These are phyloP conservation scores for Bipolaris bicolor DNA, from an alignment of 2,329 filamentous ascomycete genomes.

Conservation along the genomic window DNA sequence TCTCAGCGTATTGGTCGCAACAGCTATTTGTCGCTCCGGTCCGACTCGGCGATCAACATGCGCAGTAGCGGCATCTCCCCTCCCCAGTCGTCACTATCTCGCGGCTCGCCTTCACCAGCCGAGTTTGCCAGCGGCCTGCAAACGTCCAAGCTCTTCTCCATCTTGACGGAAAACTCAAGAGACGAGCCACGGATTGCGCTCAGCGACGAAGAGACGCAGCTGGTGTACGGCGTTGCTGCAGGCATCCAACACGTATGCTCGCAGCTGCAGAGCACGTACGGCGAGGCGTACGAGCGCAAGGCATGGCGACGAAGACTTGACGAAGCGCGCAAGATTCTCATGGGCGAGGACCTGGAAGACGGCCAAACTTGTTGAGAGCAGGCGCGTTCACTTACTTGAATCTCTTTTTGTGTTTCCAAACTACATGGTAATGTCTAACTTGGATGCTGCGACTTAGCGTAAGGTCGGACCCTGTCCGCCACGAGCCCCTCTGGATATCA, in stretches of 20 bases:
- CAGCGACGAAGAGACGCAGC: slow-evolving; percentile 61
- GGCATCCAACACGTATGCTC: slow-evolving; percentile 61
- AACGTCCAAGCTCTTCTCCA: slow-evolving; percentile 51
- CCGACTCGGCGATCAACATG: slow-evolving; percentile 45
- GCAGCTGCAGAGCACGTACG: slow-evolving; percentile 55
- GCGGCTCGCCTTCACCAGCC: slow-evolving; percentile 37
- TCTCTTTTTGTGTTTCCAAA: slow-evolving; percentile 7
- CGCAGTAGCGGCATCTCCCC: slow-evolving; percentile 35
- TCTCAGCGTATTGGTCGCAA: slow-evolving; percentile 24
- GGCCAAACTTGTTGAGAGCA: slow-evolving; percentile 31
- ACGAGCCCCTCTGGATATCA: slow-evolving; percentile 10
- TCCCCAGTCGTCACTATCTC: slow-evolving; percentile 37
- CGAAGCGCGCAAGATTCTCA: slow-evolving; percentile 73
- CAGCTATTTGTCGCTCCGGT: slow-evolving; percentile 31
- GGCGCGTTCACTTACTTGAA: slow-evolving; percentile 1
- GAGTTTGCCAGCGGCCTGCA: slow-evolving; percentile 45
- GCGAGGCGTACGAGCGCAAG: slow-evolving; percentile 63
- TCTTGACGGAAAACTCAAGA: slow-evolving; percentile 47
- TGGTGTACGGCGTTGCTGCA: slow-evolving; percentile 59
- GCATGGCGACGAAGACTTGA: slow-evolving; percentile 75
- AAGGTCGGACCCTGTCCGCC: slow-evolving; percentile 8
- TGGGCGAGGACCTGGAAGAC: slow-evolving; percentile 63
- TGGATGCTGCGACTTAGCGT: slow-evolving; percentile 34
- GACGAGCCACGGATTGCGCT: slow-evolving; percentile 48
- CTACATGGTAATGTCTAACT: slow-evolving; percentile 41